A percentile compares a stretch with the other conserved stretches of the same genome.
Conservation (phyloP, 192 early-diverging fungal genomes). For the Physocladia obscura region DNA sequence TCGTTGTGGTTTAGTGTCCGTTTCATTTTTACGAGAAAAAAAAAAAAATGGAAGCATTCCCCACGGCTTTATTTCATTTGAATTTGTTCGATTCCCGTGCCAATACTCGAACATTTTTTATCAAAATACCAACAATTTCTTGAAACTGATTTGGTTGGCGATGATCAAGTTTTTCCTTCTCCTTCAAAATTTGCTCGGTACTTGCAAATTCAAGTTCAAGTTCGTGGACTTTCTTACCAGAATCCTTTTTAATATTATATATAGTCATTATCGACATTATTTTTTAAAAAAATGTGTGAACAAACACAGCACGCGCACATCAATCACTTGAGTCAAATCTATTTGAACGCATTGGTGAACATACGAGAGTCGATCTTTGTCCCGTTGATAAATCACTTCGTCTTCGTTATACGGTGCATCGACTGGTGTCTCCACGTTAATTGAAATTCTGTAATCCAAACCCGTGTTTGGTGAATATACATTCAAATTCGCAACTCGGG, state of each 20-base stretch:
- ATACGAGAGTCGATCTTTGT: slow-evolving; percentile 89
- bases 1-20: too few species aligned
- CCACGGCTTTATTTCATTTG: too few species aligned
- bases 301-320: slow-evolving; percentile 36
- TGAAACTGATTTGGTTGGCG: slow-evolving; percentile 63
- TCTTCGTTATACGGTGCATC: slow-evolving; percentile 33
- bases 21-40: not conserved
- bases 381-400: slow-evolving; percentile 56
- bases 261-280: not conserved
- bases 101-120: slow-evolving; percentile 77
- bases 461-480: slow-evolving; percentile 76
- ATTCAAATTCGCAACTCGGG: slow-evolving; percentile 80
- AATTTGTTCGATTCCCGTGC: slow-evolving; percentile 25
- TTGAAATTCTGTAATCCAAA: slow-evolving; percentile 84
- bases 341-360: slow-evolving; percentile 78
- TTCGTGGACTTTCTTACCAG: slow-evolving; percentile 69
- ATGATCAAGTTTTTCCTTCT: slow-evolving; percentile 61
- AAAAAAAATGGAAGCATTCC: not conserved
- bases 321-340: slow-evolving; percentile 83
- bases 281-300: not conserved
- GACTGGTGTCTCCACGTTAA: slow-evolving; percentile 74
- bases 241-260: slow-evolving; percentile 28
- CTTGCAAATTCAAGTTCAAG: slow-evolving; percentile 79
- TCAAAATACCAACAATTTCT: slow-evolving; percentile 70
- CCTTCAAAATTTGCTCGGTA: slow-evolving; percentile 53